phyloP scores from a whole-genome alignment of 2,329 filamentous ascomycete genomes.

The Talaromyces marneffei region DNA sequence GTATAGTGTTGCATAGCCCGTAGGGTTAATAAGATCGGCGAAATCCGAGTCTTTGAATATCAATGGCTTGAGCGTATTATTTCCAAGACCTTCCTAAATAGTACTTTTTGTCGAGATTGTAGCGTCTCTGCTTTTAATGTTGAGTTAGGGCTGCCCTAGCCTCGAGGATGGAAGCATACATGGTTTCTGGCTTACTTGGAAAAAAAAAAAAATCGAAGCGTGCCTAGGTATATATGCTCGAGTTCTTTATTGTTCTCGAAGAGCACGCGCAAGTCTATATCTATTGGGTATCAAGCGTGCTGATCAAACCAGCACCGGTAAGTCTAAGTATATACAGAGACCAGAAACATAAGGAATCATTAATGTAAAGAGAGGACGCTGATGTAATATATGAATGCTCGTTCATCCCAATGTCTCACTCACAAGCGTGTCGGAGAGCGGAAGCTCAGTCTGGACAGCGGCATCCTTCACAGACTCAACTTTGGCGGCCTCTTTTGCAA shows the following conservation, averaged over 20 bases:
- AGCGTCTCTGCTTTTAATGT: too few species aligned
- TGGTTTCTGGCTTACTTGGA: not conserved
- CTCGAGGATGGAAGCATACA: too few species aligned
- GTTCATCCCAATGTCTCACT: conserved; percentile 16
- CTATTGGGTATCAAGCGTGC: conserved; percentile 13
- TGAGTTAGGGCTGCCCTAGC: too few species aligned
- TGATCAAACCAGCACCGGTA: not conserved
- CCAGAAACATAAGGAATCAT: not conserved
- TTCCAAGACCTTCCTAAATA: too few species aligned
- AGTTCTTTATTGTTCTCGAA: not conserved
- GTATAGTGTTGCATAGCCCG: too few species aligned
- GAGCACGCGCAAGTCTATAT: not conserved
- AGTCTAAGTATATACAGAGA: not conserved
- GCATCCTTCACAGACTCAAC: conserved; percentile 18
- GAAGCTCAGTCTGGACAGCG: conserved; percentile 14
- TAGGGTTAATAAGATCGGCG: too few species aligned
- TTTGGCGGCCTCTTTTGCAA: conserved; percentile 27
- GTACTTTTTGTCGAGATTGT: too few species aligned
- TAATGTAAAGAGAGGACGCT: not conserved
- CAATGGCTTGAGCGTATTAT: too few species aligned
- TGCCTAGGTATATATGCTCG: too few species aligned
- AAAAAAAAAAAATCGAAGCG: not conserved
- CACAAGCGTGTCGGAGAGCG: conserved; percentile 12
- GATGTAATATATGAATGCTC: not conserved
- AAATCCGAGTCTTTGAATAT: too few species aligned